Percentiles rank a stretch among this genome's conserved stretches.
Conservation (phyloP, 257 asterid genomes). For the Lycium barbarum region DNA sequence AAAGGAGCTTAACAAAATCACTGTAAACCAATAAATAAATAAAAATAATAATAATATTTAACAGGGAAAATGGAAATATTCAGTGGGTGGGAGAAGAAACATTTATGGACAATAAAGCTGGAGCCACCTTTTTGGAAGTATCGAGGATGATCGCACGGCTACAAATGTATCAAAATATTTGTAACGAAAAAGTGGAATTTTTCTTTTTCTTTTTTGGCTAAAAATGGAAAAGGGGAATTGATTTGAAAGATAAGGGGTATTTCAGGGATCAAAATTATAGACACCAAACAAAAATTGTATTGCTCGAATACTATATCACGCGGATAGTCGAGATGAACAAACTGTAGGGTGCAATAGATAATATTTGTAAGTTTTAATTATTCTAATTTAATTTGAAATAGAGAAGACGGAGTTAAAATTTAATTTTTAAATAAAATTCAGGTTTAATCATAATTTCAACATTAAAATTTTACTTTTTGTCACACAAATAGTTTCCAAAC, state of each 20-base stretch:
- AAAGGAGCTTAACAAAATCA: background rate
- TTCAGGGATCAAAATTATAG: background rate
- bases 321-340: background rate
- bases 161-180: slow-evolving; percentile 15
- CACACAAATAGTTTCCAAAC: too few species aligned
- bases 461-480: too few species aligned
- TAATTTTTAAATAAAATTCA: too few species aligned
- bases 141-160: slow-evolving; percentile 33
- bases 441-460: too few species aligned
- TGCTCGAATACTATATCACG: background rate
- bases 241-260: background rate
- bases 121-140: slow-evolving; percentile 18
- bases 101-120: background rate
- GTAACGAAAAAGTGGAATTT: background rate
- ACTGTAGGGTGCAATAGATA: background rate
- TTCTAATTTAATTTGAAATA: too few species aligned
- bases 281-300: background rate
- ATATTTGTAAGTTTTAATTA: too few species aligned
- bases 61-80: background rate
- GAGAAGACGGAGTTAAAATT: too few species aligned
- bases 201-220: too few species aligned
- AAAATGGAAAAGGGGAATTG: background rate
- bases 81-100: slow-evolving; percentile 7
- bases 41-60: too few species aligned
- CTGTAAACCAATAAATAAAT: background rate